Evolutionary conservation across 495 filamentous ascomycete species (phyloP), one percentile per base, ranked within the genome.

Genomic region (Penicillium silybi): DNA sequence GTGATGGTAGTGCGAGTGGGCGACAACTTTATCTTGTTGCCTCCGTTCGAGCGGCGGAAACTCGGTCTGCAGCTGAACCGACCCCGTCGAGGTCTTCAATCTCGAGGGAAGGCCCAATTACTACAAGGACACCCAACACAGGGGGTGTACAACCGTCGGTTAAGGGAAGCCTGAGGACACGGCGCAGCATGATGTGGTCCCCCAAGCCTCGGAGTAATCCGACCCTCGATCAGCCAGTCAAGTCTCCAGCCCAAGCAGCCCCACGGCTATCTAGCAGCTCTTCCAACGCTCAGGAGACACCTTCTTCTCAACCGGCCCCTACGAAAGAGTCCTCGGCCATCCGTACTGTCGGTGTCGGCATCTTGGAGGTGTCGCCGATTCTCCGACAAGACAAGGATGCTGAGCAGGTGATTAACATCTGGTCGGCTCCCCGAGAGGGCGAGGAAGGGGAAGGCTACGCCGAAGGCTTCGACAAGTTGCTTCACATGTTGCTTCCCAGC

Each of bases 181-280:
- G 88, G 57, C 82, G 91, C 56, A 95, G 91, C 67, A 71, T 92
- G 62, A 91, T 95, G 85, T 95, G 89, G 85, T 83, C 84, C 0
- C 59, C 64, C 11, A 76, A 76, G 48, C 53, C 54, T 16, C 67
- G 69, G 19, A 58, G 63, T 16, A 50, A 59, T 17, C 61, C 60
- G 9, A 67, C 63, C 47, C 38, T 63, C 23, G 69, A 70, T 32
- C 50, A 57, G 40, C 34, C 54, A 50, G n/a, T 51, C 15, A 56
- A 47, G 35, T 18, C 50, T 17, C 40, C 52, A 59, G 50, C 40
- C 25, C 57, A 82, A 76, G 58, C 73, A 68, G 60, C 79, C 71
- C 46, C 63, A 11, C 69, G 61, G 15, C 70, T 80, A 26, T 79
- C 84, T 1, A 83, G 77, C 61, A 84, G 81, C 67, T 78, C 80